Percentiles rank a stretch among this genome's conserved stretches.
These are phyloP conservation scores for Botrytis fabae DNA, from an alignment of 2,329 filamentous ascomycete species.

Conservation along the genomic window DNA sequence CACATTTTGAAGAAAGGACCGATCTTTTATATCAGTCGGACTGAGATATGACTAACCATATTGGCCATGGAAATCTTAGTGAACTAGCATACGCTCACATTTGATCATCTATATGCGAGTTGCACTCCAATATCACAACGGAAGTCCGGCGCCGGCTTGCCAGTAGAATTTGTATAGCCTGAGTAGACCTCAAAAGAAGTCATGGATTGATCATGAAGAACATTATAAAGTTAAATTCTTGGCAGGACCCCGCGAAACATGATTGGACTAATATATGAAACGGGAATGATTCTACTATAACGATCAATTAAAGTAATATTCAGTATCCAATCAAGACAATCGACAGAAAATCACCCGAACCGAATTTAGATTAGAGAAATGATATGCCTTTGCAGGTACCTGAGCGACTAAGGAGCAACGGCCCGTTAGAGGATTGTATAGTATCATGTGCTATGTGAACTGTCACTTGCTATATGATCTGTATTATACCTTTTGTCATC, in stretches of 20 bases:
- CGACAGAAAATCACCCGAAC: neutral
- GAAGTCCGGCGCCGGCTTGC: constrained; percentile 33
- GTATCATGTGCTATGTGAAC: constrained; percentile 22
- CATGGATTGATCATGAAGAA: constrained; percentile 16
- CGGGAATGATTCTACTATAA: neutral
- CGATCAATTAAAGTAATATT: neutral
- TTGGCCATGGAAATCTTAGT: neutral
- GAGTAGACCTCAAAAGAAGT: neutral
- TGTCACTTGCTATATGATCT: constrained; percentile 16
- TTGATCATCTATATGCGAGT: neutral
- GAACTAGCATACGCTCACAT: neutral
- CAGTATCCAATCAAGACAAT: neutral
- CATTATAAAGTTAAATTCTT: neutral
- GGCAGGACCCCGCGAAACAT: neutral
- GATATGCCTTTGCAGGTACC: neutral
- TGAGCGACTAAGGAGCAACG: constrained; percentile 20
- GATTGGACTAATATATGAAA: neutral
- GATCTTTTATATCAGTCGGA: constrained; percentile 17
- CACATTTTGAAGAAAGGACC: neutral
- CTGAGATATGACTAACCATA: neutral
- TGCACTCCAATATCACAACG: constrained; percentile 20
- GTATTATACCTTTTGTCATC: neutral
- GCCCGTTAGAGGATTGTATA: constrained; percentile 13
- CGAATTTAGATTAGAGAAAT: constrained; percentile 11
- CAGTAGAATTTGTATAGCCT: constrained; percentile 34